Percentiles rank a stretch among this genome's conserved stretches.
Evolutionary conservation across 2,329 filamentous ascomycete genomes (phyloP).

Genomic region (Pseudopithomyces maydicus): DNA sequence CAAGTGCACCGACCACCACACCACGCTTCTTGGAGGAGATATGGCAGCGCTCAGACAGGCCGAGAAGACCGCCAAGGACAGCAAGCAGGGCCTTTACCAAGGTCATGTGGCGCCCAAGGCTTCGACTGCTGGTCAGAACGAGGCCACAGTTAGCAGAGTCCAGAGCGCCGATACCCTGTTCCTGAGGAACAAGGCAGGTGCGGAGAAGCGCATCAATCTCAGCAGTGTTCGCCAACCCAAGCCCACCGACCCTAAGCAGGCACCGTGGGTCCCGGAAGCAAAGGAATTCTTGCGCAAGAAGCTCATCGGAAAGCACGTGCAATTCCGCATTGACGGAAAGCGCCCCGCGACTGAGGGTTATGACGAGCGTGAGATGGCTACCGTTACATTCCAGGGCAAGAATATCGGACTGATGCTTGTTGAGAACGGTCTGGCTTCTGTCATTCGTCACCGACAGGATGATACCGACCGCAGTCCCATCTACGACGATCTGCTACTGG

Average conservation of each 20-base stretch:
- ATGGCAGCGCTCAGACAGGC: slow-evolving; percentile 87
- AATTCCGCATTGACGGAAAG: slow-evolving; percentile 85
- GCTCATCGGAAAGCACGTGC: slow-evolving; percentile 94
- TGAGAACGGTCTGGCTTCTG: slow-evolving; percentile 91
- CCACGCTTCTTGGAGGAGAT: slow-evolving; percentile 83
- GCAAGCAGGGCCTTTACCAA: slow-evolving; percentile 79
- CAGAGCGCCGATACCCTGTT: slow-evolving; percentile 88
- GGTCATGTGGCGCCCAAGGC: slow-evolving; percentile 73
- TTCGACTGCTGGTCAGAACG: slow-evolving; percentile 65
- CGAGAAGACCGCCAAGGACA: slow-evolving; percentile 81
- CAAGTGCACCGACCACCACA: slow-evolving; percentile 94
- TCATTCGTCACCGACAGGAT: slow-evolving; percentile 93
- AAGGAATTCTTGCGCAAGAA: slow-evolving; percentile 96
- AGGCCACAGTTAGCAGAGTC: slow-evolving; percentile 84
- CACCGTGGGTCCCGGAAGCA: slow-evolving; percentile 87
- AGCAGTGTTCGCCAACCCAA: slow-evolving; percentile 96
- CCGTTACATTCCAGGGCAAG: slow-evolving; percentile 80
- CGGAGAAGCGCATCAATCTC: slow-evolving; percentile 87
- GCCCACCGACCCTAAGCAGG: slow-evolving; percentile 81
- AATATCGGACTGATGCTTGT: slow-evolving; percentile 85
- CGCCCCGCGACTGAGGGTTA: slow-evolving; percentile 89
- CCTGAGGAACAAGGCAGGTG: slow-evolving; percentile 80
- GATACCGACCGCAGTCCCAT: slow-evolving; percentile 92
- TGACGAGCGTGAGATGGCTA: slow-evolving; percentile 93
- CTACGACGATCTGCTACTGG: slow-evolving; percentile 85